phyloP scores from a whole-genome alignment of 805 yeast genomes.

The Diddensiella transvaalensis region DNA sequence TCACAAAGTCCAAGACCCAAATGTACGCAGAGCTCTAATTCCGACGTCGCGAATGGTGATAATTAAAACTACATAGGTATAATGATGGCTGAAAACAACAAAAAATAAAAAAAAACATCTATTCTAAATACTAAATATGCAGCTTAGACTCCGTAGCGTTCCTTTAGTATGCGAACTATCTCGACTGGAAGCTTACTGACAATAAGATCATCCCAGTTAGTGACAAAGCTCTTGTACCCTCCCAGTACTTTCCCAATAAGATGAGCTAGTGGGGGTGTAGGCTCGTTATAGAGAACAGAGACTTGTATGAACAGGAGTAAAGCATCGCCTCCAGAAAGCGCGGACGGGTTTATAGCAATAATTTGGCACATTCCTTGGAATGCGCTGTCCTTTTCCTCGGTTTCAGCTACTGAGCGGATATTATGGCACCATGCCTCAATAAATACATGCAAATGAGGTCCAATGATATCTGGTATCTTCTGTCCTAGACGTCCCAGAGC shows the following conservation, averaged over 20 bases:
- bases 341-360: slow-evolving; percentile 63
- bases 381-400: slow-evolving; percentile 85
- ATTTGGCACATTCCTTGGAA: slow-evolving; percentile 78
- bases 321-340: slow-evolving; percentile 46
- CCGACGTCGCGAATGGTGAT: too few relatives aligned
- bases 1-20: not conserved
- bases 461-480: slow-evolving; percentile 53
- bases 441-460: slow-evolving; percentile 56
- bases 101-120: not conserved
- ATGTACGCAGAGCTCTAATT: not conserved
- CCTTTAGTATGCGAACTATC: slow-evolving; percentile 19
- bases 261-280: slow-evolving; percentile 23
- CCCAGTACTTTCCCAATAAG: slow-evolving; percentile 23
- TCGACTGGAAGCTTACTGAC: slow-evolving; percentile 24
- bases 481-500: slow-evolving; percentile 84
- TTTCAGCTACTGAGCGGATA: slow-evolving; percentile 64
- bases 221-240: slow-evolving; percentile 29
- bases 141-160: slow-evolving; percentile 19
- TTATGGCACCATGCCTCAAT: slow-evolving; percentile 67
- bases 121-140: not conserved
- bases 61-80: too few relatives aligned
- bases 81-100: too few relatives aligned
- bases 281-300: slow-evolving; percentile 38
- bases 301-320: slow-evolving; percentile 56
- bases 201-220: slow-evolving; percentile 26